phyloP scores from a whole-genome alignment of 1,139 yeast genomes.

The Candida neerlandica region DNA sequence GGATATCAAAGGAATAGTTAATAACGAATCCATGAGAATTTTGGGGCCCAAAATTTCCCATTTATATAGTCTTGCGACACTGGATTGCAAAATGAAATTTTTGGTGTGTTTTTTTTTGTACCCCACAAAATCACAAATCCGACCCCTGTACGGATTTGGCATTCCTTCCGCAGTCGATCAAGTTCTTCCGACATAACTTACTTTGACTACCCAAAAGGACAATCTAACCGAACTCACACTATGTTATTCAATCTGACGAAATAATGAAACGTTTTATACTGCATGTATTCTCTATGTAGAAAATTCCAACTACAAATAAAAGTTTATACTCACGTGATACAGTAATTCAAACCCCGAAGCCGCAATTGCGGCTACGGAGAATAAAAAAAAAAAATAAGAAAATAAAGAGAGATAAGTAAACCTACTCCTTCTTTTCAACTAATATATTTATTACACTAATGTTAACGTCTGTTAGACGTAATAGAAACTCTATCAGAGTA shows the following conservation, averaged over 20 bases:
- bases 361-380: neutral
- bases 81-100: neutral
- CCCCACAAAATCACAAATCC: neutral
- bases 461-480: neutral
- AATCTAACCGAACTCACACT: too few species aligned
- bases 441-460: neutral
- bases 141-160: too few species aligned
- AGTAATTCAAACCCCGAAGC: constrained; percentile 1
- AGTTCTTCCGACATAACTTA: too few species aligned
- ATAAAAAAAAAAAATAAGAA: neutral
- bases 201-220: too few species aligned
- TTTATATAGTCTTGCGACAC: neutral
- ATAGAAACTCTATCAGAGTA: neutral
- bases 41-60: neutral
- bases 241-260: too few species aligned
- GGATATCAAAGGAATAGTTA: neutral
- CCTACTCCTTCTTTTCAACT: neutral
- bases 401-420: neutral
- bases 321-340: neutral
- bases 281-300: too few species aligned
- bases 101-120: neutral
- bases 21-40: neutral
- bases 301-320: neutral
- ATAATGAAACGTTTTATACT: too few species aligned
- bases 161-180: too few species aligned